Base-by-base conservation (phyloP, 1,284 basidiomycete genomes). In the Cryptococcus sp. region DNA sequence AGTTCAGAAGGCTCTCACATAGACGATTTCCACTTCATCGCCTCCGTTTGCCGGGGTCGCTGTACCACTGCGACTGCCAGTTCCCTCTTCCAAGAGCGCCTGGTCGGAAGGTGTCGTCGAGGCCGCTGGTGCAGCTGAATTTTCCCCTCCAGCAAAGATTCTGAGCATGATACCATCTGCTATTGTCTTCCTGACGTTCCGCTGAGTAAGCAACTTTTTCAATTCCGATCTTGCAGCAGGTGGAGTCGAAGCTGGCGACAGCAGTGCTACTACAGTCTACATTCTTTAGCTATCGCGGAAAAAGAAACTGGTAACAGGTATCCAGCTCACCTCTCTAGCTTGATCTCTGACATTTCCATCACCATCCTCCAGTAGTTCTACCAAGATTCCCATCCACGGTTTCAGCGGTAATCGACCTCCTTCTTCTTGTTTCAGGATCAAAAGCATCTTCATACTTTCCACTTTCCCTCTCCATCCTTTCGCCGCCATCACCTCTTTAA, bases 291-390 rank as follows among this genome's bases (percentile, higher is more conserved):
- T 23, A 2, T 23, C 23, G 23, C 30, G 11, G n/a, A 52, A 45
- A 50, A 50, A 47, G 35, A 44, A 45, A 4, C 30, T 11, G 13
- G 3, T 6, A 33, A 30, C 1, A 14, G 3, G 33, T 45, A n/a
- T 13, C 5, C 41, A 14, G 57, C 72, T 58, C 46, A 76, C 76
- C 57, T 73, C 69, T 50, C 86, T 83, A 1, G 95, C 88, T 66
- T 86, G 87, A 56, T 92, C 88, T 41, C 96, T 86, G 49, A 98
- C 95, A 61, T 84, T 84, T 4, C 87, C 84, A 70, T 99, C 95
- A 1, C 86, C 85, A 74, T 98, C 94, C 76, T 96, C 89, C 30
- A 98, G 81, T 44, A 86, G 79, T 53, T 86, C 88, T 14, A 98
- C 89, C 46, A 98, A 83, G 30, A 82, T 77, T 0, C 88, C 77